phyloP scores from a whole-genome alignment of 2,329 filamentous ascomycete genomes.

The Alternaria ventricosa region DNA sequence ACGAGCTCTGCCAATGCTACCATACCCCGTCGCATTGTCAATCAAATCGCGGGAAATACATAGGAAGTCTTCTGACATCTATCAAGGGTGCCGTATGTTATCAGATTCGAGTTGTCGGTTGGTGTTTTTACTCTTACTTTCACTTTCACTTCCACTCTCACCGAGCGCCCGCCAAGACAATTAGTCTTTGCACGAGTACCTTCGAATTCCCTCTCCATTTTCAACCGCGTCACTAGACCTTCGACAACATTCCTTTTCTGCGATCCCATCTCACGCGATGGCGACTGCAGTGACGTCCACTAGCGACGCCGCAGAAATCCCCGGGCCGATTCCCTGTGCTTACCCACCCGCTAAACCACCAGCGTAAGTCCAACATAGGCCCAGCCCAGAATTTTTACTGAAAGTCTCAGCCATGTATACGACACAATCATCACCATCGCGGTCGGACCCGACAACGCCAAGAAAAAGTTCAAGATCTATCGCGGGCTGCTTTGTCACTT shows the following conservation, averaged over 20 bases:
- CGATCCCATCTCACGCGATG: background rate
- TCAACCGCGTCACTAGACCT: background rate
- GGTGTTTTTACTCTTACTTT: background rate
- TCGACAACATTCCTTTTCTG: rapidly evolving
- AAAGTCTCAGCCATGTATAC: background rate
- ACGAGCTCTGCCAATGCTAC: background rate
- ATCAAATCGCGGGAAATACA: too few relatives aligned
- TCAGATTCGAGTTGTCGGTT: background rate
- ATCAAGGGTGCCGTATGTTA: too few relatives aligned
- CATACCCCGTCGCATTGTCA: background rate
- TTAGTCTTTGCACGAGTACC: background rate
- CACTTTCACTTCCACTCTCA: background rate
- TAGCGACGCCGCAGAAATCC: background rate
- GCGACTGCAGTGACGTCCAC: background rate
- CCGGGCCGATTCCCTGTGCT: background rate
- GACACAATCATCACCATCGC: background rate
- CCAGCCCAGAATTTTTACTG: rapidly evolving
- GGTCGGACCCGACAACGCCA: background rate
- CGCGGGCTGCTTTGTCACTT: background rate
- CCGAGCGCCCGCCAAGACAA: background rate
- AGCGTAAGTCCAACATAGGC: background rate
- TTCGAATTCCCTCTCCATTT: background rate
- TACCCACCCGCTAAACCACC: background rate
- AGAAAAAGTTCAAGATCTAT: background rate
- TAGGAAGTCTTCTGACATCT: too few relatives aligned